Evolutionary conservation across 2,329 filamentous ascomycete genomes (phyloP).

Genomic region (Colletotrichum viniferum): DNA sequence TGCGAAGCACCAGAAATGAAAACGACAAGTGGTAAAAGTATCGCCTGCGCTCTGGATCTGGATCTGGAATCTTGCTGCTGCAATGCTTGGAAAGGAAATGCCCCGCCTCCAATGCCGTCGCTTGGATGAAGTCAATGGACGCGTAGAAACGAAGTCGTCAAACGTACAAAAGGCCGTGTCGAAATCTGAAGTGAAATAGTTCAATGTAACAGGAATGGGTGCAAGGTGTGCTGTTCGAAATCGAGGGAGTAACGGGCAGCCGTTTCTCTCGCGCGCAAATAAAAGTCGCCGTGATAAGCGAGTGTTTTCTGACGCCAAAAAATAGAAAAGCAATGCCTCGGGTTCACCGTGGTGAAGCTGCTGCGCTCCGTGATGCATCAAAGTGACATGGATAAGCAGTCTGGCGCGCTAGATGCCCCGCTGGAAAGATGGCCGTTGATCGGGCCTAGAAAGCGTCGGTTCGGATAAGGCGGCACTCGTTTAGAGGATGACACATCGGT

Average conservation of each 20-base stretch:
- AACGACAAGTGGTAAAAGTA: not conserved
- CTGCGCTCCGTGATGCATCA: not conserved
- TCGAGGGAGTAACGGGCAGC: not conserved
- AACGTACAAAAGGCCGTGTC: conserved; percentile 14
- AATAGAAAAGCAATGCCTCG: not conserved
- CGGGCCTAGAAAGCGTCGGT: not conserved
- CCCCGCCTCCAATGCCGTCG: not conserved
- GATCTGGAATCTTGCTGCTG: not conserved
- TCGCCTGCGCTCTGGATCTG: not conserved
- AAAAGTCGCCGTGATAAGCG: not conserved
- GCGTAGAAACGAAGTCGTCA: conserved; percentile 7
- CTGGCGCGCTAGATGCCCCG: not conserved
- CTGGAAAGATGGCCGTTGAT: not conserved
- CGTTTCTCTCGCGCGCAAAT: not conserved
- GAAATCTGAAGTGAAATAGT: not conserved
- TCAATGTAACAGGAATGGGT: not conserved
- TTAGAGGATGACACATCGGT: conserved; percentile 28
- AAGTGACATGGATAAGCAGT: not conserved
- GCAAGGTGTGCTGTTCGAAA: not conserved
- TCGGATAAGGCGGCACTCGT: not conserved
- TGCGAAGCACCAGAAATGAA: not conserved
- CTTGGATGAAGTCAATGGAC: not conserved
- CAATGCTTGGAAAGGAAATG: not conserved
- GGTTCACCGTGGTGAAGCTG: not conserved
- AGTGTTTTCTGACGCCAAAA: not conserved